phyloP scores from a whole-genome alignment of 306 rosid species.

The Trifolium subterraneum region DNA sequence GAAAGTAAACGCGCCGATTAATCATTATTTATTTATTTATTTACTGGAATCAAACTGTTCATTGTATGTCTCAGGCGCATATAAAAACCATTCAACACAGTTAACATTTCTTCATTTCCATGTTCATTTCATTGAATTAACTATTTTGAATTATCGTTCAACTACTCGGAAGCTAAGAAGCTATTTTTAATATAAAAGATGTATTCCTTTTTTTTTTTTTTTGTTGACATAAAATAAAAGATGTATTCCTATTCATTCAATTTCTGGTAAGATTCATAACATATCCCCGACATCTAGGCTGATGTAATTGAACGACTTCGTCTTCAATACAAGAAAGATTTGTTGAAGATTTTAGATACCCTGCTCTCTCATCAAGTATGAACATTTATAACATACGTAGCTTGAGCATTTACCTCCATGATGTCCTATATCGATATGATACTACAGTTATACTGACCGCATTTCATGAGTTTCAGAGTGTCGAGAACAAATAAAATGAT shows the following conservation, averaged over 20 bases:
- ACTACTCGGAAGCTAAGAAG: conserved; percentile 17
- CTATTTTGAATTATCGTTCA: conserved; percentile 27
- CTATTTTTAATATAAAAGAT: conserved; percentile 30
- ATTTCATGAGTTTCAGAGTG: conserved; percentile 70
- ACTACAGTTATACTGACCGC: conserved; percentile 34
- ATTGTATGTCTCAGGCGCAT: not conserved
- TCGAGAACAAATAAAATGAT: conserved; percentile 92
- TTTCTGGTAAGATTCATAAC: conserved; percentile 40
- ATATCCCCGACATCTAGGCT: conserved; percentile 59
- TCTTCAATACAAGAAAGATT: conserved; percentile 89
- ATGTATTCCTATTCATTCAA: conserved; percentile 21
- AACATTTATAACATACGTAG: conserved; percentile 26
- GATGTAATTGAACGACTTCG: conserved; percentile 95
- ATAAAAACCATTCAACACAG: not conserved
- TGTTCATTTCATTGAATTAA: conserved; percentile 12
- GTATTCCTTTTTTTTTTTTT: not conserved
- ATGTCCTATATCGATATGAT: too few species aligned
- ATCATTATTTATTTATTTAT: conserved; percentile 25
- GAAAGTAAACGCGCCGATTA: not conserved
- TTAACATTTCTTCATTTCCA: not conserved
- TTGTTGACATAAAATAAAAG: too few species aligned
- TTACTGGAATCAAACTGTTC: conserved; percentile 33
- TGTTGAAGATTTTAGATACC: conserved; percentile 85
- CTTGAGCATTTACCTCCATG: too few species aligned
- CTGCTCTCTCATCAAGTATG: conserved; percentile 95